These are phyloP conservation scores for Anastatica hierochuntica DNA, from an alignment of 345 rosid genomes.

Conservation along the genomic window DNA sequence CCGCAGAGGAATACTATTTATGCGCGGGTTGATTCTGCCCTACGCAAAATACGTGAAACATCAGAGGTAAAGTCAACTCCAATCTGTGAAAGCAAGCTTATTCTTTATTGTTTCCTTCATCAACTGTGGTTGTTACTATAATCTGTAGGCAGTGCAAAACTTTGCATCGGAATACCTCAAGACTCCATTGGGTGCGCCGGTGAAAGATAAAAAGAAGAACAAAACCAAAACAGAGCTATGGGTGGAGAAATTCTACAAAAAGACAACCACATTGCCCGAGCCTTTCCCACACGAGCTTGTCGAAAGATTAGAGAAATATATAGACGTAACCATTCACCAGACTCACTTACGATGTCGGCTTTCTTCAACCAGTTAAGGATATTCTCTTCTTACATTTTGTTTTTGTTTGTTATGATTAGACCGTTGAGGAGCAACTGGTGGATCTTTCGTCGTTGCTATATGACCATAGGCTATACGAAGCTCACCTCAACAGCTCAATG, in stretches of 20 bases:
- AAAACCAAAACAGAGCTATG: constrained; percentile 73
- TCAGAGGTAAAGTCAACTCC: constrained; percentile 81
- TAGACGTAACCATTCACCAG: too few relatives aligned
- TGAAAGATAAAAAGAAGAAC: constrained; percentile 84
- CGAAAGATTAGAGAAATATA: constrained; percentile 85
- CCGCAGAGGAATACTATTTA: constrained; percentile 89
- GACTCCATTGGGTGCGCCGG: constrained; percentile 89
- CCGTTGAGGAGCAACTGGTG: constrained; percentile 84
- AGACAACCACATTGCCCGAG: constrained; percentile 87
- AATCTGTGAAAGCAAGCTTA: too few relatives aligned
- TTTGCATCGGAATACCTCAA: constrained; percentile 83
- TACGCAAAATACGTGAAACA: constrained; percentile 70
- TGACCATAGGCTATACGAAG: constrained; percentile 81
- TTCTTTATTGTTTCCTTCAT: constrained; percentile 6
- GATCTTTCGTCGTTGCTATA: constrained; percentile 83
- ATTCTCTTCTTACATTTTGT: not conserved
- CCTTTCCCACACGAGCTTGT: constrained; percentile 98
- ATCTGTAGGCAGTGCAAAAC: constrained; percentile 57
- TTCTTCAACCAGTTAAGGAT: too few relatives aligned
- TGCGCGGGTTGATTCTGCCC: constrained; percentile 88
- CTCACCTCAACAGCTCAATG: constrained; percentile 85
- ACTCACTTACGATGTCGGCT: too few relatives aligned
- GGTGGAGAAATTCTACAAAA: constrained; percentile 91
- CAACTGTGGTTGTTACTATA: not conserved
- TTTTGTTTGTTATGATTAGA: constrained; percentile 29